Conservation (phyloP, 2,329 filamentous ascomycete species). For the Aspergillus sp. region DNA sequence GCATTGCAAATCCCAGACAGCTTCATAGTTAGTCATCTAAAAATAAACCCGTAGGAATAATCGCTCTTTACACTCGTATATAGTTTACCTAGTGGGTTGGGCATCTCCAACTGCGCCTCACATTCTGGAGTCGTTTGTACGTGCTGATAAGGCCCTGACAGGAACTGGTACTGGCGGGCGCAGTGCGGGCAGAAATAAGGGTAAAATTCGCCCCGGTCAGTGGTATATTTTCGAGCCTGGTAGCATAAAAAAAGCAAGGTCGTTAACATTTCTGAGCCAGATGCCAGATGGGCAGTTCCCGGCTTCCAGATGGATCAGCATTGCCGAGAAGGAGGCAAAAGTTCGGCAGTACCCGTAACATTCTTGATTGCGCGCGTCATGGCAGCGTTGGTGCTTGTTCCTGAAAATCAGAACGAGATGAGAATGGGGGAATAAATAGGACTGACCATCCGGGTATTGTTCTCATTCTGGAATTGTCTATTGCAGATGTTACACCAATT, state of each 20-base stretch:
- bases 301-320: constrained; percentile 22
- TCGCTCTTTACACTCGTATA: no score
- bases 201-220: not conserved
- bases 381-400: constrained; percentile 13
- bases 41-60: no score
- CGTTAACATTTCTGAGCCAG: not conserved
- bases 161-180: constrained; percentile 5
- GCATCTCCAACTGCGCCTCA: not conserved
- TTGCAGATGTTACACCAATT: not conserved
- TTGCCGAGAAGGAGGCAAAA: constrained; percentile 17
- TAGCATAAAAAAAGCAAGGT: not conserved
- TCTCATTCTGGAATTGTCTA: not conserved
- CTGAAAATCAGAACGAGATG: not conserved
- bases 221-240: not conserved
- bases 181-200: constrained; percentile 14
- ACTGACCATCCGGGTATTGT: not conserved
- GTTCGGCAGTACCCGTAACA: constrained; percentile 15
- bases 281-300: constrained; percentile 12
- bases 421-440: not conserved
- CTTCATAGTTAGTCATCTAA: no score
- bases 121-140: constrained; percentile 8
- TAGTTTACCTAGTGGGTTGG: not conserved
- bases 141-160: constrained; percentile 18
- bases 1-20: no score
- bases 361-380: constrained; percentile 7